Conservation (phyloP, 495 filamentous ascomycete genomes). For the Evansstolkia leycettana region DNA sequence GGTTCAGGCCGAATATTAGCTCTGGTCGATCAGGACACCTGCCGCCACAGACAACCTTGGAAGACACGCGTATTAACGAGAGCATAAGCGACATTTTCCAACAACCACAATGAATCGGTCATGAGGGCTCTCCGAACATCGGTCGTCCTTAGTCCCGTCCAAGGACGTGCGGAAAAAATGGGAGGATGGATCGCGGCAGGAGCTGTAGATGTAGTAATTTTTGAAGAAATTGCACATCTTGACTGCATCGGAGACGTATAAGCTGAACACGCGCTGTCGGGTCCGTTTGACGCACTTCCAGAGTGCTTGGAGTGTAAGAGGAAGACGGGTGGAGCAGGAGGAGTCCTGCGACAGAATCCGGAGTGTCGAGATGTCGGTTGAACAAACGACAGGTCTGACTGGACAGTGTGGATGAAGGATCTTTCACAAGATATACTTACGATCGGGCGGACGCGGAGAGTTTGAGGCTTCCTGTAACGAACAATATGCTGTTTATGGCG, state of each 20-base stretch:
- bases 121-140: constrained; percentile 57
- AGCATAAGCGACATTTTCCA: constrained; percentile 53
- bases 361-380: too few relatives aligned
- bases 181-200: constrained; percentile 49
- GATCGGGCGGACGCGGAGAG: background rate
- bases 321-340: too few relatives aligned
- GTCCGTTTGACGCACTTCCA: too few relatives aligned
- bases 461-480: constrained; percentile 1
- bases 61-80: constrained; percentile 8
- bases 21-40: background rate
- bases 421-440: constrained; percentile 4
- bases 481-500: constrained; percentile 7
- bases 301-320: too few relatives aligned
- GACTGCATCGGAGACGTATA: constrained; percentile 6
- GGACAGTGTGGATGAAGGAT: constrained; percentile 1
- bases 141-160: constrained; percentile 48
- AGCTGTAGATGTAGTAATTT: constrained; percentile 67
- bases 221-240: constrained; percentile 70
- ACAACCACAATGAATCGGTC: constrained; percentile 61
- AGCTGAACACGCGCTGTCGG: too few relatives aligned
- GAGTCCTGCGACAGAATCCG: too few relatives aligned
- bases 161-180: constrained; percentile 57
- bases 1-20: background rate
- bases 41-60: too few relatives aligned
- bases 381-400: too few relatives aligned